Evolutionary conservation across 768 basidiomycete genomes (phyloP).

Genomic region (Daedaleopsis sinensis): DNA sequence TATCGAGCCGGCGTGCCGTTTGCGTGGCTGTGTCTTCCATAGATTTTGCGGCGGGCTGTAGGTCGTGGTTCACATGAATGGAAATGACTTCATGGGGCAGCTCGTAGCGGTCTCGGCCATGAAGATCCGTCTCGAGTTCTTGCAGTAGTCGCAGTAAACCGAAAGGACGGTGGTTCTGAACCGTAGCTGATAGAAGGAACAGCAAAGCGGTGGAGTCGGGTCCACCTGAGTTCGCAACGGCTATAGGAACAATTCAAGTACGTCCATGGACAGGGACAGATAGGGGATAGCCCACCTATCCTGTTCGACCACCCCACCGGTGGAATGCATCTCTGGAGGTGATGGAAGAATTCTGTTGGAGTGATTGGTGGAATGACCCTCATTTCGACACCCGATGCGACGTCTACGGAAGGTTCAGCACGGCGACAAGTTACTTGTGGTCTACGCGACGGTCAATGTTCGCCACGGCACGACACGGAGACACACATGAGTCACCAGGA

Average conservation of each 20-base stretch:
- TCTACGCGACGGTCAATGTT: too few species aligned
- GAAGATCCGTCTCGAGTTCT: too few species aligned
- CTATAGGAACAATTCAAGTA: conserved; percentile 37
- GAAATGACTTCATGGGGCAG: conserved; percentile 46
- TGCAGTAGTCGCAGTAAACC: too few species aligned
- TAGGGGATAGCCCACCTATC: conserved; percentile 42
- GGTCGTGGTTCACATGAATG: conserved; percentile 68
- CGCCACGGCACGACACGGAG: neutral
- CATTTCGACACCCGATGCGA: conserved; percentile 7
- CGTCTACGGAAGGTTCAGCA: neutral
- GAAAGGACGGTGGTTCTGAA: conserved; percentile 25
- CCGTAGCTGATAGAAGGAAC: conserved; percentile 58
- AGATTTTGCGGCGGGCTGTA: conserved; percentile 56
- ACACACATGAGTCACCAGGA: neutral
- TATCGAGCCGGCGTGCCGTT: conserved; percentile 44
- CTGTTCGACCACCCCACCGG: conserved; percentile 50
- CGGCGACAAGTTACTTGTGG: too few species aligned
- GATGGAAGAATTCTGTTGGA: conserved; percentile 49
- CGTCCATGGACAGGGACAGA: neutral
- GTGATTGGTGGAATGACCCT: conserved; percentile 39
- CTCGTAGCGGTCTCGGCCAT: conserved; percentile 10
- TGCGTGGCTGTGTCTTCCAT: conserved; percentile 57
- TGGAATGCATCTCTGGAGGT: conserved; percentile 50
- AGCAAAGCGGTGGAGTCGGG: conserved; percentile 82
- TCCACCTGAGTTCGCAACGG: conserved; percentile 80